Evolutionary conservation across 495 filamentous ascomycete species (phyloP).

Genomic region (Massariosphaeria phaeospora): DNA sequence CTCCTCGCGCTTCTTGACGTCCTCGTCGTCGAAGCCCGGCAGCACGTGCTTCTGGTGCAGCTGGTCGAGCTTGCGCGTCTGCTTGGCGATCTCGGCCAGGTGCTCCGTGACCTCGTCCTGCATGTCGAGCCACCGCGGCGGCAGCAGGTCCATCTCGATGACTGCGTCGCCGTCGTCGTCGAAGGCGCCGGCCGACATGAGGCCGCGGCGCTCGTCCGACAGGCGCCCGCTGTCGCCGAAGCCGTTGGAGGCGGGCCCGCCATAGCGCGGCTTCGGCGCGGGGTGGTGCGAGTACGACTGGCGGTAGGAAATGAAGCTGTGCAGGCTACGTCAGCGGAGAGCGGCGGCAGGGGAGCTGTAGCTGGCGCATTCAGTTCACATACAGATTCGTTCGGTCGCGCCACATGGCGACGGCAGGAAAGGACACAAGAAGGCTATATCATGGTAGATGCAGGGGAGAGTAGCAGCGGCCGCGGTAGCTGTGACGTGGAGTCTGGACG

Average conservation of each 20-base stretch:
- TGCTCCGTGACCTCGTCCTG: conserved; percentile 87
- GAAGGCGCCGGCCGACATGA: conserved; percentile 72
- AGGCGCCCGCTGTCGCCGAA: conserved; percentile 60
- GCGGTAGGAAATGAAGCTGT: conserved; percentile 95
- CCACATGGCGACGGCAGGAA: conserved; percentile 63
- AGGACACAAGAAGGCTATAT: conserved; percentile 13
- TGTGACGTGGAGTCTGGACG: no score
- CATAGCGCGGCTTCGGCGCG: conserved; percentile 71
- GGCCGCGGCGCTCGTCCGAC: conserved; percentile 74
- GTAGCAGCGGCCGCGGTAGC: no score
- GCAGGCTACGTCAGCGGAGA: conserved; percentile 21
- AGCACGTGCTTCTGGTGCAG: conserved; percentile 95
- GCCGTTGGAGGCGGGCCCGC: conserved; percentile 61
- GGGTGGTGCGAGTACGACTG: conserved; percentile 97
- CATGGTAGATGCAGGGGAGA: conserved; percentile 20
- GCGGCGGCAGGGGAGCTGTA: neutral
- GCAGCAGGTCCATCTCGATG: conserved; percentile 97
- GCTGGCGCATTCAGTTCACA: conserved; percentile 27
- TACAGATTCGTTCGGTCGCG: conserved; percentile 98
- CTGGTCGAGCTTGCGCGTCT: conserved; percentile 79
- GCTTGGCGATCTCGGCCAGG: conserved; percentile 72
- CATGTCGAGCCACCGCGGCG: conserved; percentile 91
- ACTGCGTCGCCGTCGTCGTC: conserved; percentile 88
- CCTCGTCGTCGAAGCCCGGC: conserved; percentile 94
- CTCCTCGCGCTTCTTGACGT: conserved; percentile 76